Evolutionary conservation across 768 basidiomycete genomes (phyloP).

Genomic region (Aureoboletus auriporus): DNA sequence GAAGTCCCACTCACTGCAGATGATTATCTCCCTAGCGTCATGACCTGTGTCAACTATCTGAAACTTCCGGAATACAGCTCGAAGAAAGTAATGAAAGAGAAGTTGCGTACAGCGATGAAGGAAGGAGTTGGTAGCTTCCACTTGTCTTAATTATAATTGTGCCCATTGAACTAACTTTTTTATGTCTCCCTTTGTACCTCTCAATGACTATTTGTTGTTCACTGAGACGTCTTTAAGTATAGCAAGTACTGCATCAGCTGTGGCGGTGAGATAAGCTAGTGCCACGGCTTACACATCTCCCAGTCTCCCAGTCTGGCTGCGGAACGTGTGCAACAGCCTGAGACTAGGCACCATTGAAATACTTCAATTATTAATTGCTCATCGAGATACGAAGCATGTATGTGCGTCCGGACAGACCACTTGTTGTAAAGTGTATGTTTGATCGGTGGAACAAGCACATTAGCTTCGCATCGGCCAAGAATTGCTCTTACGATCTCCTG

Average conservation of each 20-base stretch:
- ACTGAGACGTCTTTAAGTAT: neutral
- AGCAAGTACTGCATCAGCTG: neutral
- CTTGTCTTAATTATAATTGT: constrained; percentile 60
- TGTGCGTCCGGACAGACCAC: constrained; percentile 64
- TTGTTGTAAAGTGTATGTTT: constrained; percentile 82
- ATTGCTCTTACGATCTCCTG: constrained; percentile 74
- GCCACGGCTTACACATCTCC: too few species aligned
- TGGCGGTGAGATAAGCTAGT: neutral
- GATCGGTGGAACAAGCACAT: constrained; percentile 73
- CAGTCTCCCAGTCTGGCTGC: constrained; percentile 13
- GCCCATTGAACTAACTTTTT: constrained; percentile 18
- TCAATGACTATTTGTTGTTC: constrained; percentile 9
- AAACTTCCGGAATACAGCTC: constrained; percentile 95
- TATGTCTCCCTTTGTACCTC: constrained; percentile 10
- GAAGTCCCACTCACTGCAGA: constrained; percentile 88
- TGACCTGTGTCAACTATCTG: constrained; percentile 98
- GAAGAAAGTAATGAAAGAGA: constrained; percentile 79
- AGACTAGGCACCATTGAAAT: neutral
- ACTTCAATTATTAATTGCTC: constrained; percentile 1
- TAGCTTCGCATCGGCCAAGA: constrained; percentile 72
- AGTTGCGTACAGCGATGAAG: constrained; percentile 78
- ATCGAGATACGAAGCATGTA: constrained; percentile 24
- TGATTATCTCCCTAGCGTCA: constrained; percentile 94
- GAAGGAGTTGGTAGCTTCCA: constrained; percentile 98
- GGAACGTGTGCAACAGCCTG: constrained; percentile 16